Evolutionary conservation across 495 filamentous ascomycete species (phyloP).

Genomic region (Echria macrotheca): DNA sequence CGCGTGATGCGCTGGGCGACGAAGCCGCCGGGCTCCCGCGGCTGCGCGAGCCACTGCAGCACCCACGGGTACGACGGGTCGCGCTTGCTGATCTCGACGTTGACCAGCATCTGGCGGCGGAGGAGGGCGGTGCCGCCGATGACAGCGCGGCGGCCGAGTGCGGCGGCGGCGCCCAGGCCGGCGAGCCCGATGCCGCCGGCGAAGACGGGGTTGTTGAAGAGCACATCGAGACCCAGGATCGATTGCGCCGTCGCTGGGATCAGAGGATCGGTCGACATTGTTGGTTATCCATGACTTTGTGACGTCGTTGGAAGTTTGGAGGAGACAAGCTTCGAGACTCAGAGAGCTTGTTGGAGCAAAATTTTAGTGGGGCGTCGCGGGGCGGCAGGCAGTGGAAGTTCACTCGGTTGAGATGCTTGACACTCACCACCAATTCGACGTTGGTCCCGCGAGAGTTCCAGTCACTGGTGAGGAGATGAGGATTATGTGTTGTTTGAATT

Average conservation of each 20-base stretch:
- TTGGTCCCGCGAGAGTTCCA: no score
- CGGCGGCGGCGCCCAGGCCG: slow-evolving; percentile 70
- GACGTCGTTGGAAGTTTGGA: not conserved
- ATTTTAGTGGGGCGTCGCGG: slow-evolving; percentile 22
- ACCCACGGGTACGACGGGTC: slow-evolving; percentile 94
- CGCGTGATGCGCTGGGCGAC: slow-evolving; percentile 43
- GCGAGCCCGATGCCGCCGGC: slow-evolving; percentile 75
- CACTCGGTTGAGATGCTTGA: not conserved
- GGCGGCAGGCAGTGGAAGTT: slow-evolving; percentile 1
- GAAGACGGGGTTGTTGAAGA: slow-evolving; percentile 54
- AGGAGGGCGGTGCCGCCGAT: slow-evolving; percentile 65
- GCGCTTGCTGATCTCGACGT: slow-evolving; percentile 88
- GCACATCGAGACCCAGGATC: slow-evolving; percentile 42
- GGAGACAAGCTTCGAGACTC: not conserved
- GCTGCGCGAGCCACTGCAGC: slow-evolving; percentile 85
- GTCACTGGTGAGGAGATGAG: no score
- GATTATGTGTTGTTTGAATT: no score
- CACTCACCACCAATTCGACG: not conserved
- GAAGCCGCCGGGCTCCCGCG: slow-evolving; percentile 52
- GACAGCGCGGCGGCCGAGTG: slow-evolving; percentile 66
- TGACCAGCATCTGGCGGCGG: slow-evolving; percentile 81
- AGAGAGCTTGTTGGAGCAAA: slow-evolving; percentile 8
- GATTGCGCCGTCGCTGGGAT: slow-evolving; percentile 12
- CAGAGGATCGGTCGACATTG: slow-evolving; percentile 13
- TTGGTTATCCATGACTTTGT: slow-evolving; percentile 16